These are phyloP conservation scores for Zygoascus meyerae DNA, from an alignment of 1,139 yeast genomes.

Conservation along the genomic window DNA sequence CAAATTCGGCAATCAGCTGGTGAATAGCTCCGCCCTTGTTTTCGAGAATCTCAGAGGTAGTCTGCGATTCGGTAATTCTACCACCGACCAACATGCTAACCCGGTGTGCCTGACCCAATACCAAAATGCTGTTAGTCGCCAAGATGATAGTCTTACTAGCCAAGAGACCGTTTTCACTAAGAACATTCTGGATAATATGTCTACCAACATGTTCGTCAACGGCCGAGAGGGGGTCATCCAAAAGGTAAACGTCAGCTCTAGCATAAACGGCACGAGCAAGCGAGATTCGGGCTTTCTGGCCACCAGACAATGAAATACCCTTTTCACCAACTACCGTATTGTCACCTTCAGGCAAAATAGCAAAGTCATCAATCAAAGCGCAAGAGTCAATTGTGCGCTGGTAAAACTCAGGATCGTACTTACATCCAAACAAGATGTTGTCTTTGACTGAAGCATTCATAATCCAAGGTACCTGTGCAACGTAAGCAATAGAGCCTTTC, in stretches of 20 bases:
- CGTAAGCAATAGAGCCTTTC: slow-evolving; percentile 83
- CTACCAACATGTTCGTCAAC: slow-evolving; percentile 93
- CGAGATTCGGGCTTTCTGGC: slow-evolving; percentile 91
- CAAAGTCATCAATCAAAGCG: slow-evolving; percentile 77
- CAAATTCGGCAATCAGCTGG: slow-evolving; percentile 68
- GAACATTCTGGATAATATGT: slow-evolving; percentile 70
- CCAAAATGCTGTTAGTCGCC: slow-evolving; percentile 87
- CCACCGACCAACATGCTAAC: slow-evolving; percentile 74
- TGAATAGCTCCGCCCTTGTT: slow-evolving; percentile 48
- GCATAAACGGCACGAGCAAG: slow-evolving; percentile 95
- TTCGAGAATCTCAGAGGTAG: slow-evolving; percentile 53
- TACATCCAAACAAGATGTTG: slow-evolving; percentile 84
- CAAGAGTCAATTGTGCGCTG: slow-evolving; percentile 79
- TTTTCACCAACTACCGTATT: slow-evolving; percentile 91
- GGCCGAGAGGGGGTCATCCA: slow-evolving; percentile 93
- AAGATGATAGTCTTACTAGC: slow-evolving; percentile 70
- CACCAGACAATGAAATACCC: slow-evolving; percentile 94
- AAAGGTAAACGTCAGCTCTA: slow-evolving; percentile 81
- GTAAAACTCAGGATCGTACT: slow-evolving; percentile 74
- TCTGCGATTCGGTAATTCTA: slow-evolving; percentile 70
- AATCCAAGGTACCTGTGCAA: slow-evolving; percentile 92
- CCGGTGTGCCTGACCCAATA: slow-evolving; percentile 68
- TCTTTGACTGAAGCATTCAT: slow-evolving; percentile 91
- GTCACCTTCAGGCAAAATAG: slow-evolving; percentile 81
- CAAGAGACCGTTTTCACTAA: slow-evolving; percentile 77